phyloP scores from a whole-genome alignment of 257 asterid genomes.

The Solanum lignicaule region DNA sequence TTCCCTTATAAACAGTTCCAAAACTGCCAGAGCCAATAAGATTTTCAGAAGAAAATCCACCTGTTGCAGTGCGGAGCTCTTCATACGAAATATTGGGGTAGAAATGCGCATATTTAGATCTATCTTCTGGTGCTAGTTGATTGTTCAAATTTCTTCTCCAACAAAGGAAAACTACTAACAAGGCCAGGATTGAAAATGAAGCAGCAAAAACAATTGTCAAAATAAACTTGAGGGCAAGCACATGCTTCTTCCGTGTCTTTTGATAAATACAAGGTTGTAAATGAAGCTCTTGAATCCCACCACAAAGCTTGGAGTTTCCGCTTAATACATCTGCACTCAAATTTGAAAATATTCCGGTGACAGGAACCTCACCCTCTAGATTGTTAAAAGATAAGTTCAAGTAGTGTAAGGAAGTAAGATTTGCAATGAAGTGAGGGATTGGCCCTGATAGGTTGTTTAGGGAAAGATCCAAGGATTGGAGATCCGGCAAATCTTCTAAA shows the following conservation, averaged over 20 bases:
- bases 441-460: slow-evolving; percentile 24
- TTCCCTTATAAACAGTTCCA: slow-evolving; percentile 34
- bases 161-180: slow-evolving; percentile 18
- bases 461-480: slow-evolving; percentile 31
- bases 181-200: slow-evolving; percentile 9
- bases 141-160: background rate
- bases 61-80: slow-evolving; percentile 30
- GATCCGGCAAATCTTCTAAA: slow-evolving; percentile 10
- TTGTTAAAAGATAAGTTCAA: slow-evolving; percentile 35
- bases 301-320: slow-evolving; percentile 27
- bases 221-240: slow-evolving; percentile 3
- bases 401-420: slow-evolving; percentile 6
- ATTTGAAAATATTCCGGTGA: slow-evolving; percentile 23
- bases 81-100: slow-evolving; percentile 23
- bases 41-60: slow-evolving; percentile 23
- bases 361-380: slow-evolving; percentile 33
- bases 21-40: slow-evolving; percentile 34
- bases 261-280: slow-evolving; percentile 18
- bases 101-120: background rate
- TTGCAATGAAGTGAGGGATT: slow-evolving; percentile 19
- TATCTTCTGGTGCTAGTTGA: background rate
- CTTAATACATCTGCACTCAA: slow-evolving; percentile 5
- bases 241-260: background rate
- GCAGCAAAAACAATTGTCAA: slow-evolving; percentile 1
- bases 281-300: slow-evolving; percentile 20